A percentile compares a stretch with the other conserved stretches of the same genome.
Conservation (phyloP, 768 basidiomycete species). For the Serendipita sp. region DNA sequence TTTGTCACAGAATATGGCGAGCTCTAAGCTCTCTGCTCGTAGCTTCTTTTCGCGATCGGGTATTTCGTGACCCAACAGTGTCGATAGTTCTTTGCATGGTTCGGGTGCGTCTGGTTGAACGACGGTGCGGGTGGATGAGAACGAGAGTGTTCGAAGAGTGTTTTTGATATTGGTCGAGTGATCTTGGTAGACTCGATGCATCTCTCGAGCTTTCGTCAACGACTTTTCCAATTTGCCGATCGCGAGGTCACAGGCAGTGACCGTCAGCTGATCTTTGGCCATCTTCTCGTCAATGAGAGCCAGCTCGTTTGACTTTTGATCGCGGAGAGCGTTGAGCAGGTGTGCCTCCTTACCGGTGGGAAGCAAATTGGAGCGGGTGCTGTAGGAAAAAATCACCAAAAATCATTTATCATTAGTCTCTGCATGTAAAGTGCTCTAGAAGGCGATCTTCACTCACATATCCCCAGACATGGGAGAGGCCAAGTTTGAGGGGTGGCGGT, state of each 20-base stretch:
- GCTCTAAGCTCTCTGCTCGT: background rate
- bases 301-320: background rate
- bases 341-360: background rate
- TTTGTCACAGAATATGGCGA: background rate
- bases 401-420: background rate
- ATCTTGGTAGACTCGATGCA: background rate
- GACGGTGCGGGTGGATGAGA: background rate
- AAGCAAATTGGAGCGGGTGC: background rate
- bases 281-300: slow-evolving; percentile 4
- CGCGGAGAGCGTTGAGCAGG: background rate
- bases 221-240: background rate
- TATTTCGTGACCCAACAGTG: background rate
- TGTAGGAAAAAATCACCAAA: background rate
- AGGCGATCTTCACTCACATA: background rate
- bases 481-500: background rate
- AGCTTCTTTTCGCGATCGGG: background rate
- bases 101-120: background rate
- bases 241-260: background rate
- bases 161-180: background rate
- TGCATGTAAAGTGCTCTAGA: background rate
- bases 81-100: background rate
- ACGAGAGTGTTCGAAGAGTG: background rate
- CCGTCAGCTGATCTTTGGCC: background rate
- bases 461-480: slow-evolving; percentile 2
- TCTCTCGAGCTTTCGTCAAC: background rate